Evolutionary conservation across 2,329 filamentous ascomycete genomes (phyloP), one percentile per base, ranked within the genome.

Genomic region (Colletotrichum plurivorum): DNA sequence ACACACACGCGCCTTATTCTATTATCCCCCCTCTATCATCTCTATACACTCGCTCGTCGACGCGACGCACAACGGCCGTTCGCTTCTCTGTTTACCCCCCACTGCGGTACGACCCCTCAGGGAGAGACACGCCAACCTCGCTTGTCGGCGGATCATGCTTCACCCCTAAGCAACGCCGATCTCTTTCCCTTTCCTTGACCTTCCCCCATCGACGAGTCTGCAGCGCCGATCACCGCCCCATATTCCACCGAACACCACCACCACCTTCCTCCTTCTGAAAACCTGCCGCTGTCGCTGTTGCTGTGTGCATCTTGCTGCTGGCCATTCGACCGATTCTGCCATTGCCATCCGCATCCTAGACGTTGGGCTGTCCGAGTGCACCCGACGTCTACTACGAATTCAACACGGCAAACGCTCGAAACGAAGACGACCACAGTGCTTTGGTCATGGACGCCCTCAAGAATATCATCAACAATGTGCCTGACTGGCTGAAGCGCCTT

Each of bases 401-500:
- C 73, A 75, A 70, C 69, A 80, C 77, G 75, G 74, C 75, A 65
- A 65, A 72, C 66, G 64, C 73, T 69, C 54, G 45, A 41, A 71
- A 59, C 68, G 73, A 77, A 72, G 68, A 73, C 70, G 77, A 78
- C 70, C 72, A 72, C 63, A 71, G 73, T 73, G 74, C 75, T 59
- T 82, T 83, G 80, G 81, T 83, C 70, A 86, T 88, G 79, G 89
- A 91, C 69, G 85, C 88, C 31, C 79, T 92, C 63, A 84, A 81
- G 63, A 85, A 84, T 67, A 81, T 92, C 45, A 81, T 83, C 62
- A 81, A 77, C 71, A 88, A 89, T 69, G 83, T 90, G 49, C 89
- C 89, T 16, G 84, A 87, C 76, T 92, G 89, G 89, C 80, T 87
- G 45, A 81, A 81, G 67, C 84, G 87, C 22, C 83, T 92, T 52